Conservation (phyloP, 148 eudicot species). For the Cornus kousa region DNA sequence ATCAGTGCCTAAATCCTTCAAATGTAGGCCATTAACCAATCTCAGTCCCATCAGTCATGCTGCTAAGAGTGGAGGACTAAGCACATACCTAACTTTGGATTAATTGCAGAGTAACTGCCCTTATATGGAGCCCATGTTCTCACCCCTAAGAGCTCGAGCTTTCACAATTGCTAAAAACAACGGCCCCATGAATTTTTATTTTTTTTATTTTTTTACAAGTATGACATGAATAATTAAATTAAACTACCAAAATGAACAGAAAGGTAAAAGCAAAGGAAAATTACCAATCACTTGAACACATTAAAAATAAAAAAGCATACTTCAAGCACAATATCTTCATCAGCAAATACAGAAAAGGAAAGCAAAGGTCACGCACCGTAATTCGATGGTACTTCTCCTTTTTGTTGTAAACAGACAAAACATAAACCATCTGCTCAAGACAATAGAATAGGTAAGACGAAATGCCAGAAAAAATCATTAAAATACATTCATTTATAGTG, state of each 20-base stretch:
- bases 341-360: background rate
- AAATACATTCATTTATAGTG: background rate
- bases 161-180: background rate
- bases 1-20: background rate
- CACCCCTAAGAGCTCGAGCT: background rate
- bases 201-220: background rate
- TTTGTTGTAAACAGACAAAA: conserved; percentile 89
- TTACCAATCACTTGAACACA: background rate
- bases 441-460: conserved; percentile 4
- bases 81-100: background rate
- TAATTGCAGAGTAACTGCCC: background rate
- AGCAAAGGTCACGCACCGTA: conserved; percentile 51
- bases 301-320: background rate
- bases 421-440: conserved; percentile 89
- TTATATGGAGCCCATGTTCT: background rate
- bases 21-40: background rate
- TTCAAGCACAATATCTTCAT: background rate
- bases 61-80: background rate
- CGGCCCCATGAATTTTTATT: background rate
- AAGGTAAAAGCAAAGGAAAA: background rate
- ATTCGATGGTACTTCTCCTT: conserved; percentile 93
- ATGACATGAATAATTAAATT: background rate
- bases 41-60: background rate
- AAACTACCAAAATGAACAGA: background rate
- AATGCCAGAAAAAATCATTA: background rate